Conservation (phyloP, 768 basidiomycete genomes). For the Lactarius sanguifluus region DNA sequence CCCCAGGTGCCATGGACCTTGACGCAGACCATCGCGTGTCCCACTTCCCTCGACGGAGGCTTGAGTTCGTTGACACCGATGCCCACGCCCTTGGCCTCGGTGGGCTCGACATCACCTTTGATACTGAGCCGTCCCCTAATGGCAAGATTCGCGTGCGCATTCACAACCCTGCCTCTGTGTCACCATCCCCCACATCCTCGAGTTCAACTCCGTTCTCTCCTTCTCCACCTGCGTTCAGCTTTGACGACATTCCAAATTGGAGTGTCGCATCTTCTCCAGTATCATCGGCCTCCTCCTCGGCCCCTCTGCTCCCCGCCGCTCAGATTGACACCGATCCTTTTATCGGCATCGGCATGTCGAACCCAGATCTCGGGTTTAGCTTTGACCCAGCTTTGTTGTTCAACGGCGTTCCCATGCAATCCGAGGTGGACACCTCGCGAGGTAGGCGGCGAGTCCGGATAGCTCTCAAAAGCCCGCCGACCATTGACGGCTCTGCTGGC, state of each 20-base stretch:
- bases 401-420: slow-evolving; percentile 42
- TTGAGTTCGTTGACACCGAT: slow-evolving; percentile 59
- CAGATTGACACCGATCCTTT: slow-evolving; percentile 51
- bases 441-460: slow-evolving; percentile 61
- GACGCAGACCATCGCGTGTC: slow-evolving; percentile 43
- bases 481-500: slow-evolving; percentile 62
- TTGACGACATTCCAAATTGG: slow-evolving; percentile 27
- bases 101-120: slow-evolving; percentile 72
- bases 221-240: slow-evolving; percentile 31
- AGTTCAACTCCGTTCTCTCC: slow-evolving; percentile 42
- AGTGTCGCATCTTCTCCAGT: slow-evolving; percentile 30
- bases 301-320: slow-evolving; percentile 43
- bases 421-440: slow-evolving; percentile 33
- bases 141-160: slow-evolving; percentile 75
- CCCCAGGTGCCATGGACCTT: slow-evolving; percentile 46
- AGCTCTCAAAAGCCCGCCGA: slow-evolving; percentile 63
- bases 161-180: slow-evolving; percentile 45
- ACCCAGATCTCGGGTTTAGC: slow-evolving; percentile 39
- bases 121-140: slow-evolving; percentile 59
- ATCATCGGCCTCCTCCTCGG: slow-evolving; percentile 26
- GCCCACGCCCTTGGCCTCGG: slow-evolving; percentile 49
- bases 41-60: slow-evolving; percentile 43
- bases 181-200: slow-evolving; percentile 44
- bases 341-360: slow-evolving; percentile 49
- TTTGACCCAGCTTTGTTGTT: slow-evolving; percentile 36